Evolutionary conservation across 495 filamentous ascomycete species (phyloP), one percentile per base, ranked within the genome.

Genomic region (Penicillium chermesinum): DNA sequence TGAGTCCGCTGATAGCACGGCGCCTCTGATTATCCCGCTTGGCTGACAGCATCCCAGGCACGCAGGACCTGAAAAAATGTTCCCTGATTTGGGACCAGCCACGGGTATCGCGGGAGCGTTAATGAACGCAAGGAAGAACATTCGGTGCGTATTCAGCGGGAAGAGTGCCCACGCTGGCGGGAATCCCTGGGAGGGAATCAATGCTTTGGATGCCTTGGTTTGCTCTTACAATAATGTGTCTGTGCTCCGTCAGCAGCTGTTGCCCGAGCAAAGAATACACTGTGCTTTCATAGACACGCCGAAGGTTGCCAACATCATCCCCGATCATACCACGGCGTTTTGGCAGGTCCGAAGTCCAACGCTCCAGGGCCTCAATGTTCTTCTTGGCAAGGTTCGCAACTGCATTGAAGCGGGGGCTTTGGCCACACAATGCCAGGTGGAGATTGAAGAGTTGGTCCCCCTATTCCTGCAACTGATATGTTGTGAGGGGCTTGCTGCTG

Each of bases 121-220:
- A 0, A 70, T 67, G 62, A 72, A 66, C 34, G 70, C 70, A 0
- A 63, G 68, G 4, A 66, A 71, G 12, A 59, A 71, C 16, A 58
- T 70, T 13, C 55, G 58, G 13, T 64, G 64, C 49, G 57, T 64
- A 35, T 72, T 64, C 36, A 58, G 52, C 0, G 70, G 68, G 7
- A 62, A 55, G 34, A 66, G 59, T 44, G 66, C 69, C 21, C 78
- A 86, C 49, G 81, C 82, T 0, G 82, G 81, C 1, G 77, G 76
- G n/a, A 76, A 73, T 25, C 83, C 82, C 0, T 85, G 82, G 82
- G 65, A 77, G 6, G 80, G 79, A 0, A 69, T 83, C 43, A 86
- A 86, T 47, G 81, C 82, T 0, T 72, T 85, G 6, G 82, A 85
- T 52, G 82, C 80, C 1, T 53, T 84, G 15, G 70, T 85, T 9